phyloP scores from a whole-genome alignment of 495 filamentous ascomycete genomes.

The Rusavskia elegans region DNA sequence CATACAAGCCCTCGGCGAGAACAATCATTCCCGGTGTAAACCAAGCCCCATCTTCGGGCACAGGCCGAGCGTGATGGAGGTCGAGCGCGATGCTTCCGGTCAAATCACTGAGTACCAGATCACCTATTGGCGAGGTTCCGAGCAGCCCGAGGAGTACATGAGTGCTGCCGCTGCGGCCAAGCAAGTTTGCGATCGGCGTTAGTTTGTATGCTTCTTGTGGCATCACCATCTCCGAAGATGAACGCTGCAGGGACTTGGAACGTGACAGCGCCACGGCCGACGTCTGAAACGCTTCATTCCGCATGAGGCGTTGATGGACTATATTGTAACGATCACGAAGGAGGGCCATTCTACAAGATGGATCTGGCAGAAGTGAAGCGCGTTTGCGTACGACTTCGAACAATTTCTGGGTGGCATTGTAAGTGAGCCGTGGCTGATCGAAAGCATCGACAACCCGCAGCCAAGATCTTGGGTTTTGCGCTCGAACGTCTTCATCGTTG shows the following conservation, averaged over 20 bases:
- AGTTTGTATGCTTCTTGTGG: slow-evolving; percentile 62
- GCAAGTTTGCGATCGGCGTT: slow-evolving; percentile 82
- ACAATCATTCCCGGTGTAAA: slow-evolving; percentile 92
- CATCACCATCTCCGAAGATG: slow-evolving; percentile 33
- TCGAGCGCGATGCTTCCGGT: slow-evolving; percentile 80
- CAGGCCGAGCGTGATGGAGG: slow-evolving; percentile 59
- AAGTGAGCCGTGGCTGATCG: slow-evolving; percentile 72
- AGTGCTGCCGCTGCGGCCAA: slow-evolving; percentile 69
- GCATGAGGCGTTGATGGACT: slow-evolving; percentile 75
- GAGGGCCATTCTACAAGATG: slow-evolving; percentile 65
- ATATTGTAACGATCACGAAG: slow-evolving; percentile 84
- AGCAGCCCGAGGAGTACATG: slow-evolving; percentile 83
- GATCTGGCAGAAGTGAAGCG: slow-evolving; percentile 62
- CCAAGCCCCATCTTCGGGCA: slow-evolving; percentile 78
- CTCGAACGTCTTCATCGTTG: slow-evolving; percentile 37
- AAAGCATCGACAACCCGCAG: slow-evolving; percentile 63
- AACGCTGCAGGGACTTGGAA: slow-evolving; percentile 28
- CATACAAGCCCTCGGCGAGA: slow-evolving; percentile 82
- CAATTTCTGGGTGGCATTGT: slow-evolving; percentile 77
- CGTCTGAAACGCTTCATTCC: slow-evolving; percentile 85
- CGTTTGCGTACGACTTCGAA: slow-evolving; percentile 60
- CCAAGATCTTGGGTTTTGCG: slow-evolving; percentile 56
- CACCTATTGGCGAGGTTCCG: slow-evolving; percentile 65
- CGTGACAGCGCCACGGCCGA: slow-evolving; percentile 21
- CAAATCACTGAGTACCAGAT: slow-evolving; percentile 64